Conservation (phyloP, 1,284 basidiomycete species). For the Caloboletus firmus region DNA sequence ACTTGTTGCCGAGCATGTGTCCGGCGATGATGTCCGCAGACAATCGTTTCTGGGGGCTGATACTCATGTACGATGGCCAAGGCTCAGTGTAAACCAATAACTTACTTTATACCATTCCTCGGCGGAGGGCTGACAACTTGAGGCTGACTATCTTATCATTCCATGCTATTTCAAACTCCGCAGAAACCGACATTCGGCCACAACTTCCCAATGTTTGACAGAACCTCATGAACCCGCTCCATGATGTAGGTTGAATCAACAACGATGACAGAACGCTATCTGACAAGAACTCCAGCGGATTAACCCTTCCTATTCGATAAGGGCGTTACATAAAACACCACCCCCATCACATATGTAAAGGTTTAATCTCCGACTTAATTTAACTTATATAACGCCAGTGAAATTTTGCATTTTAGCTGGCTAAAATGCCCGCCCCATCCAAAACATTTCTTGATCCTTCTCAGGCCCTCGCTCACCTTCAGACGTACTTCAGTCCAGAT, state of each 20-base stretch:
- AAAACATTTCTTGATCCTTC: conserved; percentile 56
- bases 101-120: conserved; percentile 9
- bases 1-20: conserved; percentile 17
- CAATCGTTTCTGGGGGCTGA: conserved; percentile 14
- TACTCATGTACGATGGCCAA: conserved; percentile 3
- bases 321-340: too few species aligned
- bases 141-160: too few species aligned
- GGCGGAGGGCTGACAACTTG: conserved; percentile 25
- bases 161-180: too few species aligned
- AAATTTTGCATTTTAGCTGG: conserved; percentile 16
- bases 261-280: too few species aligned
- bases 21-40: conserved; percentile 11
- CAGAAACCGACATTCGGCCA: too few species aligned
- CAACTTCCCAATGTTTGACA: too few species aligned
- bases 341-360: not conserved
- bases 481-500: conserved; percentile 75
- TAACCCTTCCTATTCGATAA: too few species aligned
- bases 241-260: too few species aligned
- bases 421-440: conserved; percentile 36
- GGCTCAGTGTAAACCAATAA: too few species aligned
- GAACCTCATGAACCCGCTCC: too few species aligned
- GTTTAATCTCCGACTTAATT: conserved; percentile 19
- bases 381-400: not conserved
- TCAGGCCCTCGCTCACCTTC: conserved; percentile 71
- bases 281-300: too few species aligned